Conservation (phyloP, 352 stramenopile species). For the Pythium aristosporum region DNA sequence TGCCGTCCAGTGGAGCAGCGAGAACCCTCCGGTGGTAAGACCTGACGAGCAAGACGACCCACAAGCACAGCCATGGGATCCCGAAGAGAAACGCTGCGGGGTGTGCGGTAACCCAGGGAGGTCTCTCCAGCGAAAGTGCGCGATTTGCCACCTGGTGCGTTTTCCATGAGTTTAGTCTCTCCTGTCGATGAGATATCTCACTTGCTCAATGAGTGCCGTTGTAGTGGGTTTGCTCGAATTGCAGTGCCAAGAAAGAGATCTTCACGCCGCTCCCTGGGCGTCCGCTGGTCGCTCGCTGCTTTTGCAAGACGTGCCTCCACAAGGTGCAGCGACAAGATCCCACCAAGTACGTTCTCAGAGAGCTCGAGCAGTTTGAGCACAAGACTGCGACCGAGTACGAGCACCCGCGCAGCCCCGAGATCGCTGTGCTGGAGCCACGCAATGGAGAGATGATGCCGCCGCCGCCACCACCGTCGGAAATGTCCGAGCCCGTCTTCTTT, state of each 20-base stretch:
- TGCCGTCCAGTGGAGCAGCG: constrained; percentile 34
- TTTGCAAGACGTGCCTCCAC: constrained; percentile 56
- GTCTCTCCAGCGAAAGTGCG: constrained; percentile 42
- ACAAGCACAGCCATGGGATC: constrained; percentile 31
- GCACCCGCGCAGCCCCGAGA: constrained; percentile 11
- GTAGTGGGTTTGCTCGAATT: constrained; percentile 39
- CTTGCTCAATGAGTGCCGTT: not conserved
- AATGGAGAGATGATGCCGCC: constrained; percentile 10
- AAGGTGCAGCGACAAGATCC: constrained; percentile 56
- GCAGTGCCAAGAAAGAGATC: constrained; percentile 51
- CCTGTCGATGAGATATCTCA: not conserved
- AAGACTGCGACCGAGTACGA: constrained; percentile 18
- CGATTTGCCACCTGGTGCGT: constrained; percentile 43
- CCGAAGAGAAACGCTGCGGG: constrained; percentile 47
- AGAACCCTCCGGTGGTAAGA: constrained; percentile 20
- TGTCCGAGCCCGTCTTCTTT: constrained; percentile 20
- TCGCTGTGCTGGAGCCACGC: constrained; percentile 18
- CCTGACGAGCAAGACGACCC: constrained; percentile 11
- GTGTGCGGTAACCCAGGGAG: constrained; percentile 41
- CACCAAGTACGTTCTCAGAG: constrained; percentile 41
- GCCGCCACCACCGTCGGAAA: constrained; percentile 11
- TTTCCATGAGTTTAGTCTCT: not conserved
- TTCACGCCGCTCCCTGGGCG: constrained; percentile 27
- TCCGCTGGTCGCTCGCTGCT: constrained; percentile 39
- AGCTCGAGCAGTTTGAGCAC: constrained; percentile 38